phyloP scores from a whole-genome alignment of 441 rosid species.

The Macaranga tanarius region DNA sequence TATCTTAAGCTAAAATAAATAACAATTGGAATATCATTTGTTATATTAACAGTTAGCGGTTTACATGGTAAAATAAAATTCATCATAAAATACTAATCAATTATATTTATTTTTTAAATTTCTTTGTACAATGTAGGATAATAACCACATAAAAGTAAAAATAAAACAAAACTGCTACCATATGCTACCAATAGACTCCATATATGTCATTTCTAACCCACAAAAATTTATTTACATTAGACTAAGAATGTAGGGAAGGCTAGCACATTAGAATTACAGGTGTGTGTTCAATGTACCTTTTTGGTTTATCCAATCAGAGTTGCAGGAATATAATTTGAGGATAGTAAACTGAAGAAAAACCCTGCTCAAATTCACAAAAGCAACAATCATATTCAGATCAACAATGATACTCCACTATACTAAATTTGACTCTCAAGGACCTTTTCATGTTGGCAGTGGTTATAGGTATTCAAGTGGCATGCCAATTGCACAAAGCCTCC shows the following conservation, averaged over 20 bases:
- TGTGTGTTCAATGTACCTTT: constrained; percentile 42
- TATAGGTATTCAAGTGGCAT: background rate
- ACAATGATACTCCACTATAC: background rate
- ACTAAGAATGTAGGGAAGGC: background rate
- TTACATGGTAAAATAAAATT: no score
- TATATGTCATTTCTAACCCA: background rate
- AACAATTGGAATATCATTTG: no score
- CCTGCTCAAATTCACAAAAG: constrained; percentile 50
- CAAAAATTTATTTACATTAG: constrained; percentile 16
- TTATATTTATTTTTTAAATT: no score
- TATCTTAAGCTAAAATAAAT: no score
- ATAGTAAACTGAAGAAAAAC: constrained; percentile 72
- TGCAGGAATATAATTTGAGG: constrained; percentile 67
- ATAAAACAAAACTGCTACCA: no score
- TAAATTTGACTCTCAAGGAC: no score
- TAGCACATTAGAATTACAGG: background rate
- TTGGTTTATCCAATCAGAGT: constrained; percentile 51
- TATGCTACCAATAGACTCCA: no score
- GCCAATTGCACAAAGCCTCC: constrained; percentile 82
- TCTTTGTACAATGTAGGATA: no score
- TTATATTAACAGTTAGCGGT: no score
- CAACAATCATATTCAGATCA: constrained; percentile 6
- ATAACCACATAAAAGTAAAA: no score
- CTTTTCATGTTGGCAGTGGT: background rate
- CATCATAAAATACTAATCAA: no score